Evolutionary conservation across 495 filamentous ascomycete species (phyloP), one percentile per base, ranked within the genome.

Genomic region (Penicillium malachiteum): DNA sequence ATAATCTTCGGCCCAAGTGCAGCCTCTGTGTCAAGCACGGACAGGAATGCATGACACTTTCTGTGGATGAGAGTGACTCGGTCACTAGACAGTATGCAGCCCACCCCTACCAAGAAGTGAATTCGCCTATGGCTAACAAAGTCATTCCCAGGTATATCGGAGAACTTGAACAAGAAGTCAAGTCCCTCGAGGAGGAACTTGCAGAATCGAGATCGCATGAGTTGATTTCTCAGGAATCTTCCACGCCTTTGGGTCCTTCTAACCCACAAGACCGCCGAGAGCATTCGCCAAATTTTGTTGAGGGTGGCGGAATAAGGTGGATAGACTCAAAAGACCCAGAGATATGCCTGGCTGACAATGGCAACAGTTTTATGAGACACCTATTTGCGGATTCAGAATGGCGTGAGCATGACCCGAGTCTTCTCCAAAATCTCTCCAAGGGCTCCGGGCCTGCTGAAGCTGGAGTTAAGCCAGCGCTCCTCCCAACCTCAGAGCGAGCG

Each of bases 1-100:
- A 70, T 54, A 65, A 65, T 37, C 16, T 32, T 17, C 59, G 67
- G 14, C 67, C 67, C 7, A 61, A 58, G 49, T 70, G 67, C 45
- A 44, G 34, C 2, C 47, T 59, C 14, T 70, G 67, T 50, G 37
- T 53, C 7, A 64, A 62, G 41, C 52, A 60, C 34, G 55, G 52
- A 0, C 41, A 58, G 30, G 61, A 60, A 37, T 70, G 67, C 41
- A 49, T 60, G 33, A 66, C 63, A 3, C 26, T 70, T 18, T 40
- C 14, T 14, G 26, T 65, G 0, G 64, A 64, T 47, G 64, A 62
- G 4, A 38, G 43, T 12, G 53, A 56, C 16, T 21, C 62, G 3
- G 31, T 70, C 18, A 48, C 58, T 35, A 48, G 67, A 50, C 54
- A 61, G 64, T 68, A 57, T 38, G 51, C 43, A 26, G 35, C 7